These are phyloP conservation scores for Macrocybe gigantea DNA, from an alignment of 768 basidiomycete species.

Conservation along the genomic window DNA sequence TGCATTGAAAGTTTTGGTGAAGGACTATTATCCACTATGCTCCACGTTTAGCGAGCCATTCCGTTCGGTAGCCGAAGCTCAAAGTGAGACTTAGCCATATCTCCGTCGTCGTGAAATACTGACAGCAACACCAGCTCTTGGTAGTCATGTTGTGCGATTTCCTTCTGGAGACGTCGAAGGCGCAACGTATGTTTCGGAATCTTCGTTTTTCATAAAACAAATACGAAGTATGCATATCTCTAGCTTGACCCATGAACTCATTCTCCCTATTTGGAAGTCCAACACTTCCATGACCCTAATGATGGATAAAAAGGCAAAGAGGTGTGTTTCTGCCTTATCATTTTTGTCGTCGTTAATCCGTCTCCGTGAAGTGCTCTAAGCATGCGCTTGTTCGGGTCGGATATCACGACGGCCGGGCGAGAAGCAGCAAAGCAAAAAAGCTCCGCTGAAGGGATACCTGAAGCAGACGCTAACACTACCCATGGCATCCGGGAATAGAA, in stretches of 20 bases:
- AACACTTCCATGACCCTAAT: conserved; percentile 82
- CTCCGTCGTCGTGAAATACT: neutral
- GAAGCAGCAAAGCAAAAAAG: conserved; percentile 19
- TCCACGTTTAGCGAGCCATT: conserved; percentile 60
- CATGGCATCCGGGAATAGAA: conserved; percentile 2
- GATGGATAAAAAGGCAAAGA: conserved; percentile 97
- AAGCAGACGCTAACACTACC: neutral
- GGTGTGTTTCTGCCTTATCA: conserved; percentile 37
- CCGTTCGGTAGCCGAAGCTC: conserved; percentile 40
- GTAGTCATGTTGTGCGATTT: conserved; percentile 73
- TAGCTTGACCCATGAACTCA: conserved; percentile 72
- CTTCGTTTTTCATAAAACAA: neutral
- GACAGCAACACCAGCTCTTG: conserved; percentile 38
- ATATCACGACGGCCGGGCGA: conserved; percentile 54
- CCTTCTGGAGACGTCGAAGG: conserved; percentile 45
- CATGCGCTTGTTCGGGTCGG: conserved; percentile 75
- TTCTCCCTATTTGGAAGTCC: conserved; percentile 97
- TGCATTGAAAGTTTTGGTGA: conserved; percentile 61
- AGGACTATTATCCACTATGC: conserved; percentile 76
- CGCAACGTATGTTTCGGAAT: conserved; percentile 40
- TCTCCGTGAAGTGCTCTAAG: conserved; percentile 68
- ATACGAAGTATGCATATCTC: conserved; percentile 4
- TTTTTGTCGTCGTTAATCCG: conserved; percentile 3
- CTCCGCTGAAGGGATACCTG: neutral
- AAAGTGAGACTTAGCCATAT: conserved; percentile 37